Conservation (phyloP, 768 basidiomycete genomes). For the Boletus tomentosulus region DNA sequence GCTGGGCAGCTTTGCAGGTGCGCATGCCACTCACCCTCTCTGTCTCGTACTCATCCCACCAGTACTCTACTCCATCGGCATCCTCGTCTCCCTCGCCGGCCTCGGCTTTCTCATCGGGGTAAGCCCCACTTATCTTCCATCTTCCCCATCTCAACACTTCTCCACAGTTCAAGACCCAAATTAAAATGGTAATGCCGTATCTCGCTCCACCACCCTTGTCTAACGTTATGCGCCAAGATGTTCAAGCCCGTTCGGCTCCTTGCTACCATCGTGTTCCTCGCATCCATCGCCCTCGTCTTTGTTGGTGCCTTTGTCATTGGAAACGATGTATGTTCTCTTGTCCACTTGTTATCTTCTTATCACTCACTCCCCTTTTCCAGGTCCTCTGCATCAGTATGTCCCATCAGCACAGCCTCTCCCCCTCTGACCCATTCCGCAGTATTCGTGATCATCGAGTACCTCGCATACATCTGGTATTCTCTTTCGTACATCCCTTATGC, state of each 20-base stretch:
- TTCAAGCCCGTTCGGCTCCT: conserved; percentile 89
- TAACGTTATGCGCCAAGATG: conserved; percentile 52
- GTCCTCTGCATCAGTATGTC: conserved; percentile 61
- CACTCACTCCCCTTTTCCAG: conserved; percentile 29
- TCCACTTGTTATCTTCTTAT: not conserved
- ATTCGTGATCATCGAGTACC: conserved; percentile 87
- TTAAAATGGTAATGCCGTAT: conserved; percentile 59
- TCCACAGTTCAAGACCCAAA: conserved; percentile 69
- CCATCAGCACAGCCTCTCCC: not conserved
- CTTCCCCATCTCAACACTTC: conserved; percentile 5
- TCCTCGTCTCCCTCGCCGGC: conserved; percentile 75
- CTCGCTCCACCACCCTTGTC: not conserved
- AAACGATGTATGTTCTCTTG: conserved; percentile 50
- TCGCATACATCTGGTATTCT: conserved; percentile 89
- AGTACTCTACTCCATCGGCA: conserved; percentile 84
- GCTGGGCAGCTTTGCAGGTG: conserved; percentile 69
- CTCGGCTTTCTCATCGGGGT: conserved; percentile 92
- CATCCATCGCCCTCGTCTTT: conserved; percentile 76
- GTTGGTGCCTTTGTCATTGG: conserved; percentile 76
- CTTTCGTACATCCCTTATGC: conserved; percentile 92
- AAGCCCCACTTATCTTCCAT: conserved; percentile 28
- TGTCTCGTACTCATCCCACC: not conserved
- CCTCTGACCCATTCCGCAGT: conserved; percentile 39
- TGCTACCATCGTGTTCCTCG: conserved; percentile 76
- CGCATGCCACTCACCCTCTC: conserved; percentile 26